phyloP scores from a whole-genome alignment of 768 basidiomycete species.

The Mrakia blollopis region DNA sequence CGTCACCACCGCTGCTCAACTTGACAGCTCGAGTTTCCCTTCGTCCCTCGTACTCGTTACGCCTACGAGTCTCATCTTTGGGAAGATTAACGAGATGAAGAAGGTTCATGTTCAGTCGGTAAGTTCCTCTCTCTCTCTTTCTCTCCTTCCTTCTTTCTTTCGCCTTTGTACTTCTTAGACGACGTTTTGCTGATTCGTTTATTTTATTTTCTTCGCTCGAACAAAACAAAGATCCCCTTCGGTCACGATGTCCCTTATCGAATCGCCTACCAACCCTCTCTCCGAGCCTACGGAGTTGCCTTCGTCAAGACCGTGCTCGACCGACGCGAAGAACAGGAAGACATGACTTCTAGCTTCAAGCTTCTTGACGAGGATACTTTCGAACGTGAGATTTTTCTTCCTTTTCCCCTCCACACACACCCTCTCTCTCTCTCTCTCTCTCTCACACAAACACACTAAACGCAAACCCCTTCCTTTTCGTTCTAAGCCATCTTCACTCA shows the following conservation, averaged over 20 bases:
- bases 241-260: conserved; percentile 67
- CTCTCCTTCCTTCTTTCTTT: background rate
- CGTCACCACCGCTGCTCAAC: conserved; percentile 51
- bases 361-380: conserved; percentile 63
- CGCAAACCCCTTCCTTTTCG: background rate
- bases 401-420: background rate
- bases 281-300: conserved; percentile 62
- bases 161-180: no score
- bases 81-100: conserved; percentile 61
- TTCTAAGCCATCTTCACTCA: conserved; percentile 3
- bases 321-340: conserved; percentile 54
- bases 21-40: conserved; percentile 53
- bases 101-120: conserved; percentile 79
- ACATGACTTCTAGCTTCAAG: conserved; percentile 56
- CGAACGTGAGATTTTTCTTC: conserved; percentile 50
- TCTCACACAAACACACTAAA: no score
- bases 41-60: conserved; percentile 60
- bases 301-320: conserved; percentile 56
- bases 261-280: conserved; percentile 57
- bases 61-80: conserved; percentile 57
- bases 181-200: conserved; percentile 25
- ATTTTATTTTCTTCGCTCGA: background rate
- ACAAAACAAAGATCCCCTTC: conserved; percentile 56
- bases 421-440: background rate
- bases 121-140: conserved; percentile 35